phyloP scores from a whole-genome alignment of 306 rosid species.

The Cucurbita pepo region DNA sequence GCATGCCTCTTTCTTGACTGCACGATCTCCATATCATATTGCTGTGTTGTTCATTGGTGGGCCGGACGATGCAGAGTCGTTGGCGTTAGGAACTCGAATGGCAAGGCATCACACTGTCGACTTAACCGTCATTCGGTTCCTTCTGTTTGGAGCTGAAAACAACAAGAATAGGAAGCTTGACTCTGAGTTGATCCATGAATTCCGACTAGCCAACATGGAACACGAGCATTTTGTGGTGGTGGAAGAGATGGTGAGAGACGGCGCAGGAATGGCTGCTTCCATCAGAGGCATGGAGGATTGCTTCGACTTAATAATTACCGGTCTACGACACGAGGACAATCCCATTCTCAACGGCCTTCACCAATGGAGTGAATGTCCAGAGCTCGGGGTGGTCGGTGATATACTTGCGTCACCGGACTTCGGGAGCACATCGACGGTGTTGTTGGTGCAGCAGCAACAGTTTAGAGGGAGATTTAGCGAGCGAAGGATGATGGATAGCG shows the following conservation, averaged over 20 bases:
- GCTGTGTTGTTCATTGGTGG: constrained; percentile 63
- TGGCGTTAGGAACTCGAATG: constrained; percentile 52
- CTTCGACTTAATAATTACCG: constrained; percentile 52
- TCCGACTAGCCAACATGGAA: constrained; percentile 22
- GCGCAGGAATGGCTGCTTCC: constrained; percentile 17
- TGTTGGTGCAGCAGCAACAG: constrained; percentile 60
- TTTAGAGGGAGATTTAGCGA: constrained; percentile 16
- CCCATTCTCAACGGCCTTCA: constrained; percentile 29
- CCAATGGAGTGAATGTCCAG: constrained; percentile 53
- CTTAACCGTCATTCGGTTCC: constrained; percentile 39
- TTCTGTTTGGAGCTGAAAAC: constrained; percentile 42
- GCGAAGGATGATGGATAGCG: background rate
- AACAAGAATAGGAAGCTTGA: constrained; percentile 35
- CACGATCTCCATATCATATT: constrained; percentile 14
- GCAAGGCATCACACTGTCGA: constrained; percentile 26
- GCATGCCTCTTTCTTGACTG: constrained; percentile 10
- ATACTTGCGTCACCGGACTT: constrained; percentile 49
- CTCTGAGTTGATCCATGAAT: constrained; percentile 34
- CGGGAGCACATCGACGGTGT: constrained; percentile 28
- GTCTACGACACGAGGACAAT: constrained; percentile 28
- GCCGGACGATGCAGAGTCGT: constrained; percentile 48
- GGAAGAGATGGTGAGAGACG: constrained; percentile 55
- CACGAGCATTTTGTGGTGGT: constrained; percentile 35
- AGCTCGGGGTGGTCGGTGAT: constrained; percentile 49
- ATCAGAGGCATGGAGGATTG: constrained; percentile 32